Evolutionary conservation across 805 yeast genomes (phyloP).

Genomic region (Cyberlindnera amylophila): DNA sequence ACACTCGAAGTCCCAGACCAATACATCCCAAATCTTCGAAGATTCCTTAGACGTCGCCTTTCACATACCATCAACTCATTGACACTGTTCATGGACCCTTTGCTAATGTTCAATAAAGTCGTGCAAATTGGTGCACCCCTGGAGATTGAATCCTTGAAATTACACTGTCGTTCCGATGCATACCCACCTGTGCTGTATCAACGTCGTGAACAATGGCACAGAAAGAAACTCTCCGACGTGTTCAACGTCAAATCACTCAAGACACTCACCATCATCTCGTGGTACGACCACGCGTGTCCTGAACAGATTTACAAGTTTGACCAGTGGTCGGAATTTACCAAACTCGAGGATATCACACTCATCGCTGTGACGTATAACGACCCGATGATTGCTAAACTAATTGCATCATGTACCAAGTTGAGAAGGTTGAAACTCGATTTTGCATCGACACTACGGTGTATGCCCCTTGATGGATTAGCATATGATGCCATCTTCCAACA

Average conservation of each 20-base stretch:
- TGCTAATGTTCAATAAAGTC: conserved; percentile 33
- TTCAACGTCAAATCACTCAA: conserved; percentile 34
- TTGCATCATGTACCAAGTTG: conserved; percentile 29
- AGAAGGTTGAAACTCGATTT: conserved; percentile 40
- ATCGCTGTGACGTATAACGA: conserved; percentile 34
- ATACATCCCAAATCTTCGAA: conserved; percentile 31
- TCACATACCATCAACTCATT: conserved; percentile 16
- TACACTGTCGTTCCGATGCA: conserved; percentile 40
- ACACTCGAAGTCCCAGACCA: conserved; percentile 11
- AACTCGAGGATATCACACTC: conserved; percentile 37
- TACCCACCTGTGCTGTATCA: conserved; percentile 30
- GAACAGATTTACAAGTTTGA: conserved; percentile 33
- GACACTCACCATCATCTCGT: conserved; percentile 38
- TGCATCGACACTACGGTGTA: conserved; percentile 31
- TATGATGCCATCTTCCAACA: conserved; percentile 32
- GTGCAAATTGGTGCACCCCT: conserved; percentile 24
- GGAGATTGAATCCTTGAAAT: conserved; percentile 34
- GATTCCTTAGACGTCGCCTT: conserved; percentile 27
- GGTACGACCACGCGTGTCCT: conserved; percentile 36
- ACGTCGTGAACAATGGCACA: conserved; percentile 17
- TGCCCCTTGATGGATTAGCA: conserved; percentile 31
- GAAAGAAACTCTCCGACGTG: conserved; percentile 31
- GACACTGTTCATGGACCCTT: conserved; percentile 38
- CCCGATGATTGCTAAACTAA: conserved; percentile 30
- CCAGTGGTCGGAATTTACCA: conserved; percentile 34